Base-by-base conservation (phyloP, 148 eudicot genomes). In the Beta vulgaris region DNA sequence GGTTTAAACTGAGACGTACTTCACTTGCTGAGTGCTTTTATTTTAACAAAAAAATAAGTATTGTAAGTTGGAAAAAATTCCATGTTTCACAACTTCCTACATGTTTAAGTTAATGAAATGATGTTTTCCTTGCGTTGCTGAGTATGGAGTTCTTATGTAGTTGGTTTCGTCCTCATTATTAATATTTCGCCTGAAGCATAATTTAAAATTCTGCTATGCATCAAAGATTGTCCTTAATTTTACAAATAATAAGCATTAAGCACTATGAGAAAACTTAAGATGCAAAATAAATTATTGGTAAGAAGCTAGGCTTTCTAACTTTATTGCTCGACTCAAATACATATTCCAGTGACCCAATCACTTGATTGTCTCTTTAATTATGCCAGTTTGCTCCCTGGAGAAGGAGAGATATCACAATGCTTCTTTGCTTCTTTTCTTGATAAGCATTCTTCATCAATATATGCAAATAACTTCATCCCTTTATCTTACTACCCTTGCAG, bases 401-500 rank as follows among this genome's bases (percentile, higher is more conserved):
- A 32, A 21, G 4, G 4, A 18, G 14, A 32, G 11, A 3, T 9
- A 13, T 26, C 21, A 13, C 55, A 46, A 48, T 51, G 37, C 62
- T 36, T 25, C 6, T 9, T 31, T 34, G 35, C 28, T 53, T 66
- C 60, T 51, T 65, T 51, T 51, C 61, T 43, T 36, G 51, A 19
- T 51, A 18, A 21, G 16, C 14, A 60, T 21, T 48, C 40, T 25
- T 23, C 39, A 46, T 74, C 10, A 19, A 57, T 67, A n/a, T n/a
- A n/a, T n/a, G n/a, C 21, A 19, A 16, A 57, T n/a, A 66, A 73
- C 14, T 46, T 46, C 23, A 65, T 2, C 58, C 1, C 39, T 19
- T 28, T 58, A 39, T 11, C 63, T 49, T 31, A 12, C 63, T 49
- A n/a, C 58, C 69, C 73, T 73, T 85, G 79, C 93, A 94, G 98